Evolutionary conservation across 192 early-diverging fungal genomes (phyloP), one percentile per base, ranked within the genome.

Genomic region (Dissophora globulifera): DNA sequence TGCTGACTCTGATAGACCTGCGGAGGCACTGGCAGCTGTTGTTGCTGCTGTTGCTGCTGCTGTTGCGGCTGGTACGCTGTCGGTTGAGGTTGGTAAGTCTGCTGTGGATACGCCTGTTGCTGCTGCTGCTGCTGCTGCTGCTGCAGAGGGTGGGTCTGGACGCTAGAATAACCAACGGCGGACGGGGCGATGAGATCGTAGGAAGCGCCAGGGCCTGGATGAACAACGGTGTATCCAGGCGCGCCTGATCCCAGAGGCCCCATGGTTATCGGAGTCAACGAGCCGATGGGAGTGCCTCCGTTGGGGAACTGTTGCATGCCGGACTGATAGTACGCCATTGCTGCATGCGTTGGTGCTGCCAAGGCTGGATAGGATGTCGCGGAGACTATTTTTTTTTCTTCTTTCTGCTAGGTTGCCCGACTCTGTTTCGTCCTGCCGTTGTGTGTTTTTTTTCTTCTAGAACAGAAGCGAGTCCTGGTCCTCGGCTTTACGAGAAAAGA

Each of bases 271-370:
- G 62, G 70, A n/a, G 62, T 60, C 25, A 58, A 13, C 3, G 70
- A 62, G 16, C 53, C 53, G 27, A 63, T 32, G 10, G 54, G 62
- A 12, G 61, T 50, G 12, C 61, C 61, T 58, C 70, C 70, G 53
- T 64, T 58, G 16, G 38, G 61, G 56, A 65, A 74, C 25, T 64
- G 68, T 27, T 47, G 57, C 58, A 59, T 55, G 38, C 67, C 58
- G 53, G 57, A 47, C 19, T 50, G 66, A 22, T 68, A 68, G 55
- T 68, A 68, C 19, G 66, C 56, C 56, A 68, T 57, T 35, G 55
- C 47, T 68, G 56, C 48, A 51, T 50, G 56, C 23, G 66, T 46
- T n/a, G n/a, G n/a, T n/a, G n/a, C n/a, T n/a, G n/a, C n/a, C n/a
- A n/a, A n/a, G n/a, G n/a, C n/a, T n/a, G n/a, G n/a, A n/a, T n/a